Evolutionary conservation across 2,329 filamentous ascomycete species (phyloP).

Genomic region (Graphilbum ipis-grandicollis): DNA sequence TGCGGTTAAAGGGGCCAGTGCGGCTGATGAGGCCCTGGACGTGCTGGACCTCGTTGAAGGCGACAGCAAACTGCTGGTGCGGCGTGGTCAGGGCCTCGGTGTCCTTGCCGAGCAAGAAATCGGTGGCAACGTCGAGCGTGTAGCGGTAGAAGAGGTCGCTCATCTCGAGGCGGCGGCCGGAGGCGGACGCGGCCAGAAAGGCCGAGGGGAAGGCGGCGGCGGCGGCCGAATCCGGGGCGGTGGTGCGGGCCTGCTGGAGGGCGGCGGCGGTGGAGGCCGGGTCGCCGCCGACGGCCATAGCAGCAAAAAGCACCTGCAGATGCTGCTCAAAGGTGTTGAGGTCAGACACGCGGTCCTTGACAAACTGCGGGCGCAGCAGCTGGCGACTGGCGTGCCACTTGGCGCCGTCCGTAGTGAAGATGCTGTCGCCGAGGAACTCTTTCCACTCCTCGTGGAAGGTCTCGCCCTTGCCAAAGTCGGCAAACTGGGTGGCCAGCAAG

Average conservation of each 20-base stretch:
- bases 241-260: too few relatives aligned
- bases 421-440: conserved; percentile 58
- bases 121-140: conserved; percentile 70
- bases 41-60: conserved; percentile 64
- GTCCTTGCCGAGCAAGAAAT: conserved; percentile 68
- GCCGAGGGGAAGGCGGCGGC: conserved; percentile 38
- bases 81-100: conserved; percentile 47
- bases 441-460: conserved; percentile 60
- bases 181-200: too few relatives aligned
- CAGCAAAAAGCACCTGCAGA: conserved; percentile 52
- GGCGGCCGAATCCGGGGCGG: conserved; percentile 40
- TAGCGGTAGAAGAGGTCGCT: conserved; percentile 68
- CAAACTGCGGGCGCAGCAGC: conserved; percentile 72
- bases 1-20: conserved; percentile 40
- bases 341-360: conserved; percentile 69
- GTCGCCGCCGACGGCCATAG: conserved; percentile 41
- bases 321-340: conserved; percentile 68
- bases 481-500: conserved; percentile 72
- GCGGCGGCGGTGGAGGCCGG: conserved; percentile 39
- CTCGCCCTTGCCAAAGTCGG: conserved; percentile 67
- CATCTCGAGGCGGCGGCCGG: conserved; percentile 50
- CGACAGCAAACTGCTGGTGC: conserved; percentile 54
- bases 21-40: conserved; percentile 52
- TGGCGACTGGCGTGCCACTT: conserved; percentile 69
- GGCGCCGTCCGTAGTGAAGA: conserved; percentile 65